Evolutionary conservation across 768 basidiomycete genomes (phyloP), one percentile per base, ranked within the genome.

Genomic region (Leucocoprinus birnbaumii): DNA sequence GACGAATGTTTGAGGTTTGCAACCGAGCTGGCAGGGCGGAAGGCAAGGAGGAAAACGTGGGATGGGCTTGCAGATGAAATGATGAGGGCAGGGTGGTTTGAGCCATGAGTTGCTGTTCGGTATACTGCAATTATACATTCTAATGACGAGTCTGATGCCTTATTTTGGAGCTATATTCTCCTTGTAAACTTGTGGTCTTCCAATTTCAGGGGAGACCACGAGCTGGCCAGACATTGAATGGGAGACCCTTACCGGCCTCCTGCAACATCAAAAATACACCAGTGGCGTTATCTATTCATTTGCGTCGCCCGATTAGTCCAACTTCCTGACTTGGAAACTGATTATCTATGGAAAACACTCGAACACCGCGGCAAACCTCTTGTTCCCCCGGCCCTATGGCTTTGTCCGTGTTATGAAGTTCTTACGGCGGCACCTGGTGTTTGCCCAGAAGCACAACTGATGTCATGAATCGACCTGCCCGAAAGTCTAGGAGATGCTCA

Each of bases 1-100:
- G 91, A 93, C 60, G 91, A 93, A 62, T 93, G 91, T 66, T 66
- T 94, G 62, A 76, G 86, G 88, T 94, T 94, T 68, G 90, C 91
- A 6, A 91, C 89, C 0, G 91, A 94, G 66, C 71, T 93, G 8
- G 82, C 90, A 13, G 89, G 90, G 35, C 77, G 91, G 31, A 90
- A 87, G 65, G 86, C 84, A 8, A 74, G 85, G 45, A 72, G 78
- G 49, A 70, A 74, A 46, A 76, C 75, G 27, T 90, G 89, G 85
- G 75, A 77, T 34, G 87, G 87, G 4, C 71, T 93, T 3, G 85
- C 81, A 0, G 79, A 83, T 10, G 90, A 91, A 65, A 89, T 92
- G 87, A 68, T 73, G 3, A 73, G 75, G 53, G 85, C 85, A 1
- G 88, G 89, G 1, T 92, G 91, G 90, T 86, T 91, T 61, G 82